Evolutionary conservation across 1,284 basidiomycete species (phyloP), one percentile per base, ranked within the genome.

Genomic region (Ceratorhiza oryzae-sativae): DNA sequence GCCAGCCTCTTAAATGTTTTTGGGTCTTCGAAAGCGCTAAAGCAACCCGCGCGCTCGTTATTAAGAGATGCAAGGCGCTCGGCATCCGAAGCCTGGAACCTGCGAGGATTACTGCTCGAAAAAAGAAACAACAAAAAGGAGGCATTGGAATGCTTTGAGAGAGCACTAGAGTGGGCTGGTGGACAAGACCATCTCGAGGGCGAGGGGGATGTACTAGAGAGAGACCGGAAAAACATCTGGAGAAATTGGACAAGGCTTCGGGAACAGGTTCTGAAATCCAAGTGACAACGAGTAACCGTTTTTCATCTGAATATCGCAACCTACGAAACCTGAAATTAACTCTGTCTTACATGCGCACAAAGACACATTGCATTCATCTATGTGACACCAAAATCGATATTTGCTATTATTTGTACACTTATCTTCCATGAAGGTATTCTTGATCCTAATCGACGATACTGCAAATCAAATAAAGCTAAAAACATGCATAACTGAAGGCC

Each of bases 11-110:
- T 84, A 18, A 77, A 82, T n/a, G 77, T 76, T 12, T 88, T 85
- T 76, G 76, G 78, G 2, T 80, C 82, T 71, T 87, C 86, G 10
- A 79, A 76, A 45, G 81, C 83, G 42, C 85, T 90, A 82, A 82
- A 80, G 58, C 84, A 83, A 70, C 86, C 87, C 0, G 89, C 91
- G n/a, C 79, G 77, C 49, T 83, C 82, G 53, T 80, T 92, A 4
- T 82, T 92, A 49, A 86, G 88, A 25, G 90, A 92, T 77, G 86
- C 91, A 15, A 84, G 88, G 18, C 83, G 90, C 42, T 88, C 88
- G 18, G 88, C 90, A 13, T 87, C 87, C 0, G 87, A 89, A 79
- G 87, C 87, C 8, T 93, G 93, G 86, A 84, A 83, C 71, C 79
- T 91, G 30, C 79, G 87, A 70, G 85, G 84, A 1, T 79, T 86